Percentiles rank a stretch among this genome's conserved stretches.
phyloP scores from a whole-genome alignment of 768 basidiomycete genomes.

The Phylloporus rhodoxanthus region DNA sequence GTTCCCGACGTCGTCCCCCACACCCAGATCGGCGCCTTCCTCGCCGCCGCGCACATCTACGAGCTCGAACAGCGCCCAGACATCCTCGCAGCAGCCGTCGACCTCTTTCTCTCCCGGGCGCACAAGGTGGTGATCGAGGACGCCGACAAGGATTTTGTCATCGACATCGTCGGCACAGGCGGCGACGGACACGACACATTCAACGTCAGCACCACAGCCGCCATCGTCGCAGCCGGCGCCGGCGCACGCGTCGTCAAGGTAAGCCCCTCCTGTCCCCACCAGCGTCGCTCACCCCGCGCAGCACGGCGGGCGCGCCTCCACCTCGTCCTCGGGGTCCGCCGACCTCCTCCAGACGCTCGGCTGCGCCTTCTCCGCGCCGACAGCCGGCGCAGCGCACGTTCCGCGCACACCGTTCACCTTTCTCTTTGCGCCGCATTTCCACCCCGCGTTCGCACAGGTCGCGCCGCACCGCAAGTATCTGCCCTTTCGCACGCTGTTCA shows the following conservation, averaged over 20 bases:
- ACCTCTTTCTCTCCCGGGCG: slow-evolving; percentile 64
- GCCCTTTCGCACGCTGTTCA: slow-evolving; percentile 96
- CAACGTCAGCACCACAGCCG: slow-evolving; percentile 95
- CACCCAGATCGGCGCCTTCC: slow-evolving; percentile 82
- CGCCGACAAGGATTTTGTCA: slow-evolving; percentile 63
- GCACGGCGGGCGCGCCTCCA: slow-evolving; percentile 90
- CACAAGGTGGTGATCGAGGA: slow-evolving; percentile 56
- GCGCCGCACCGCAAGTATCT: slow-evolving; percentile 80
- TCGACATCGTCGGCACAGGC: slow-evolving; percentile 40
- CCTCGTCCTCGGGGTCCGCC: slow-evolving; percentile 90
- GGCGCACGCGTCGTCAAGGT: slow-evolving; percentile 93
- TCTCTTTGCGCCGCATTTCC: slow-evolving; percentile 91
- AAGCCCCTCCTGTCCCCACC: slow-evolving; percentile 10
- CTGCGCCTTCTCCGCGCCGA: slow-evolving; percentile 66
- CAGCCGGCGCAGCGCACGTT: slow-evolving; percentile 41
- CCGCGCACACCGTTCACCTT: slow-evolving; percentile 78
- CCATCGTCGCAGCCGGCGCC: slow-evolving; percentile 88
- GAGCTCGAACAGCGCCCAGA: slow-evolving; percentile 72
- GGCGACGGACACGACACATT: slow-evolving; percentile 95
- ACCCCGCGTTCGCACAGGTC: slow-evolving; percentile 76
- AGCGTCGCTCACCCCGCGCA: slow-evolving; percentile 25
- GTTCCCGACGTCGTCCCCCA: slow-evolving; percentile 58
- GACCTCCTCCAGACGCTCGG: slow-evolving; percentile 84
- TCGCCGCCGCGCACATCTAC: slow-evolving; percentile 78
- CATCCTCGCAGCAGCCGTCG: slow-evolving; percentile 72